phyloP scores from a whole-genome alignment of 257 asterid genomes.

The Solanum gandarillasii region DNA sequence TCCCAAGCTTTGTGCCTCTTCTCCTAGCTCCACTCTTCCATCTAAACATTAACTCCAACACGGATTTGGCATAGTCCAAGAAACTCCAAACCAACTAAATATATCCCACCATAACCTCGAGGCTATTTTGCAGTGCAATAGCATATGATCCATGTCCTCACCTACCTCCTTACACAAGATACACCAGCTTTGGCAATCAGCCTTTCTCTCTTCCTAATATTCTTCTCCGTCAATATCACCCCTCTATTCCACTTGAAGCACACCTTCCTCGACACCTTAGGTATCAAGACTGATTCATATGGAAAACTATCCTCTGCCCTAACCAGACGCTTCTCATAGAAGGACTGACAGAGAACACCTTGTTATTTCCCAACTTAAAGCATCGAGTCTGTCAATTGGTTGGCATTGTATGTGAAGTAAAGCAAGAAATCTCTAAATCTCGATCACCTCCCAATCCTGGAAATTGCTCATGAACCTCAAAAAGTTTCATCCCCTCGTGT shows the following conservation, averaged over 20 bases:
- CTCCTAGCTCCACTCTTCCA: not conserved
- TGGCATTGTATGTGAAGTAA: not conserved
- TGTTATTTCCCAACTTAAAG: not conserved
- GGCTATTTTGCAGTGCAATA: not conserved
- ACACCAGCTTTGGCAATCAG: not conserved
- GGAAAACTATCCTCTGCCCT: not conserved
- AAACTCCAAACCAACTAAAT: not conserved
- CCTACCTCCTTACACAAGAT: not conserved
- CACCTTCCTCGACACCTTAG: not conserved
- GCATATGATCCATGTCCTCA: not conserved
- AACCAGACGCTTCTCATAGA: not conserved
- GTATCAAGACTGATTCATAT: not conserved
- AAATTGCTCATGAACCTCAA: not conserved
- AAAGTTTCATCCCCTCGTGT: not conserved
- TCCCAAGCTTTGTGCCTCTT: not conserved
- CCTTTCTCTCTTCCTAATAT: not conserved
- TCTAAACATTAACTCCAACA: not conserved
- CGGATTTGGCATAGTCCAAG: not conserved
- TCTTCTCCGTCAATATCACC: not conserved
- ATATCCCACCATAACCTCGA: not conserved
- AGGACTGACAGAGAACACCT: not conserved
- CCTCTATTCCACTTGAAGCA: not conserved
- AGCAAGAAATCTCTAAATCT: not conserved
- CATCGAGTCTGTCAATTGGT: not conserved
- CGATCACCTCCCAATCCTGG: not conserved